Conservation (phyloP, 805 yeast genomes). For the Ogataea salicorniae region DNA sequence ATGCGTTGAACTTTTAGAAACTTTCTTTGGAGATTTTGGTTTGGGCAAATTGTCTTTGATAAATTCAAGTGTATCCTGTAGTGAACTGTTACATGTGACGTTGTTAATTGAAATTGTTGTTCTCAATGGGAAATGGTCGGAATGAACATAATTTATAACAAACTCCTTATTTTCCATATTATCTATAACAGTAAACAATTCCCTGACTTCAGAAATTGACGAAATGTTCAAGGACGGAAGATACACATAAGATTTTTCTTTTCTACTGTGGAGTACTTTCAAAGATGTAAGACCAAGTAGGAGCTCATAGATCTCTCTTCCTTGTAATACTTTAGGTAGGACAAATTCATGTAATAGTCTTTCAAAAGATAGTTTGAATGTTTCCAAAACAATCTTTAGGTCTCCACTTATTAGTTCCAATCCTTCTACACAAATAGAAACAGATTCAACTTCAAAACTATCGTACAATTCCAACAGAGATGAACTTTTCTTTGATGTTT, state of each 20-base stretch:
- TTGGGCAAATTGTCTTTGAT: neutral
- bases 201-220: slow-evolving; percentile 3
- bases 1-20: neutral
- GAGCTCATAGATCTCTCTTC: slow-evolving; percentile 8
- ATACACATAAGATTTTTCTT: slow-evolving; percentile 5
- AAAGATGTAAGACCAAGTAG: slow-evolving; percentile 9
- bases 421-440: slow-evolving; percentile 7
- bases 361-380: slow-evolving; percentile 7
- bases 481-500: neutral
- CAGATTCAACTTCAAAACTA: neutral
- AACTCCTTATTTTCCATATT: slow-evolving; percentile 8
- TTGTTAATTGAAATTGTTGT: slow-evolving; percentile 19
- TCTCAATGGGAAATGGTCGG: slow-evolving; percentile 18
- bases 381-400: slow-evolving; percentile 2
- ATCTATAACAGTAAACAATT: slow-evolving; percentile 3
- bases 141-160: slow-evolving; percentile 7
- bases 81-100: slow-evolving; percentile 9
- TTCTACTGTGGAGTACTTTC: neutral
- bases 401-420: slow-evolving; percentile 2
- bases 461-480: slow-evolving; percentile 2
- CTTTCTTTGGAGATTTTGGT: neutral
- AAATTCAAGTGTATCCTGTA: slow-evolving; percentile 12
- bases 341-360: slow-evolving; percentile 4
- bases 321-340: neutral
- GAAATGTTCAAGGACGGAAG: slow-evolving; percentile 15